Evolutionary conservation across 495 filamentous ascomycete genomes (phyloP), one percentile per base, ranked within the genome.

Genomic region (Pseudomonodictys pantanalensis): DNA sequence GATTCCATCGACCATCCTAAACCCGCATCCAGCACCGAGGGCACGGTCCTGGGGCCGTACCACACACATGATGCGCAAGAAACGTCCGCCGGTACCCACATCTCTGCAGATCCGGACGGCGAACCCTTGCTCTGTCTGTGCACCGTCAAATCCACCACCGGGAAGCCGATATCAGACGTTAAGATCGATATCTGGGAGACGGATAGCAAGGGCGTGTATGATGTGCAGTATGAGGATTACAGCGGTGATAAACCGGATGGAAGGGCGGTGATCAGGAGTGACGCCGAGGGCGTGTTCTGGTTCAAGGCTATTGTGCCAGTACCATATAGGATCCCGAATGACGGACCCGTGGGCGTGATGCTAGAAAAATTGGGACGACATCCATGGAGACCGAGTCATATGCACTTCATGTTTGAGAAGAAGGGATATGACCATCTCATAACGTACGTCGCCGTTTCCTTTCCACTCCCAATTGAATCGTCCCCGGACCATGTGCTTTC

Each of bases 351-450:
- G 7, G 92, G 92, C 0, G 82, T 82, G 75, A 75, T 96, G 69
- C 75, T 96, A 72, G 76, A 76, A 73, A 75, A 72, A 72, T 67
- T 97, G 70, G 78, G 81, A 24, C 77, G 92, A 26, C 92, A 96
- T 76, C 83, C 86, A 58, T 95, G 83, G 75, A 75, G 92, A 35
- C 92, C 92, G 24, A 85, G 85, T 43, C 91, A 97, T 77, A 85
- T 96, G 79, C 92, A 96, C 75, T 96, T 96, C 68, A 93, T 95
- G 89, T 95, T 96, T 73, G 82, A 86, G 71, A 95, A 91, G 77
- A 75, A 78, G 72, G 90, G 85, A 0, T 95, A 86, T 71, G 90
- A 96, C 73, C 81, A 87, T 67, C 76, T 97, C 64, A 84, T 96
- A 65, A 97, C 92, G 87, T 91, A 73, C 59, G 85, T 81, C 1